phyloP scores from a whole-genome alignment of 176 grass and related monocot genomes.

The Olyra latifolia region DNA sequence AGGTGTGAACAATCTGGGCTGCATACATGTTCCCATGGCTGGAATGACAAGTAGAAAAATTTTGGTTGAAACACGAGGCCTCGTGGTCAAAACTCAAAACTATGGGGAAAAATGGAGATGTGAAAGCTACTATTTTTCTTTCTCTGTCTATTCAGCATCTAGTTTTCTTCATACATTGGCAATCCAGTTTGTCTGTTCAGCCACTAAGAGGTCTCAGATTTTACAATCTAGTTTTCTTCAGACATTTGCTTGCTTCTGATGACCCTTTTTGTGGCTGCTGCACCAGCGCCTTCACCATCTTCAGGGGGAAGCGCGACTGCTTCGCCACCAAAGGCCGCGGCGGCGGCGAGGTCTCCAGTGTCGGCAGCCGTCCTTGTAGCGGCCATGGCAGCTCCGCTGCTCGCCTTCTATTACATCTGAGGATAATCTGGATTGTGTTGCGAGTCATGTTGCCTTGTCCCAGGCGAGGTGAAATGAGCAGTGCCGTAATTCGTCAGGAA shows the following conservation, averaged over 20 bases:
- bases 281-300: slow-evolving; percentile 25
- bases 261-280: neutral
- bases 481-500: neutral
- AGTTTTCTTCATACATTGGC: neutral
- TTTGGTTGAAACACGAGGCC: neutral
- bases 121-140: neutral
- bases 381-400: slow-evolving; percentile 8
- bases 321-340: neutral
- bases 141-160: neutral
- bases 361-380: slow-evolving; percentile 4
- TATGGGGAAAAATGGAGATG: neutral
- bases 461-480: neutral
- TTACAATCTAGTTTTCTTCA: neutral
- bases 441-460: too few species aligned
- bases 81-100: neutral
- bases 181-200: too few species aligned
- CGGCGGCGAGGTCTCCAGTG: neutral
- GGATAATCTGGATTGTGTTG: neutral
- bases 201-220: too few species aligned
- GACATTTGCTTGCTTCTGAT: neutral
- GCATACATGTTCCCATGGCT: neutral
- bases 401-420: slow-evolving; percentile 35
- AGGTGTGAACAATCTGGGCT: neutral
- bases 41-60: neutral
- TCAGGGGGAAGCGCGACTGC: neutral